Conservation (phyloP, 192 early-diverging fungal species). For the Coemansia furcata region DNA sequence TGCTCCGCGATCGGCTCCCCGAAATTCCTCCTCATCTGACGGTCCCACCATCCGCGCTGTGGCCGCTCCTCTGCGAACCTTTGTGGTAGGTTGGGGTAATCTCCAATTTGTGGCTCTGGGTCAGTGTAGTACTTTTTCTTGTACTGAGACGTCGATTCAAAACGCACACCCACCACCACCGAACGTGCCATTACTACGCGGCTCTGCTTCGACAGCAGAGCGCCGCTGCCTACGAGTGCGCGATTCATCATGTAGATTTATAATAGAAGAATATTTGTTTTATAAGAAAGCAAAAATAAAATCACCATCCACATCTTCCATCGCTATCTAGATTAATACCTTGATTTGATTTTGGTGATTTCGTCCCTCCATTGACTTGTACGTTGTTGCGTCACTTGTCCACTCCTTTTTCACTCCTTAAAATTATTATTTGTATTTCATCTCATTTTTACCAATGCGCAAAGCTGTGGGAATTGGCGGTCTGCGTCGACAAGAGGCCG, state of each 20-base stretch:
- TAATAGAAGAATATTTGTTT: not conserved
- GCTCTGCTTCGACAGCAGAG: not conserved
- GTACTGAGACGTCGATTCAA: constrained; percentile 21
- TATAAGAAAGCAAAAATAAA: not conserved
- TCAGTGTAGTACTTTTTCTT: constrained; percentile 44
- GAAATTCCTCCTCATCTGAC: constrained; percentile 74
- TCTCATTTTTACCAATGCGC: constrained; percentile 24
- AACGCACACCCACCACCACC: constrained; percentile 1
- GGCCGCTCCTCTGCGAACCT: constrained; percentile 60
- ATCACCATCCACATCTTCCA: not conserved
- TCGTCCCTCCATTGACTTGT: not conserved
- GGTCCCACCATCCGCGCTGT: constrained; percentile 67
- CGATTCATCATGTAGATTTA: constrained; percentile 30
- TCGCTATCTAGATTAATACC: not conserved
- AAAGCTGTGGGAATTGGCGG: constrained; percentile 56
- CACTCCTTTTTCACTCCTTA: not conserved
- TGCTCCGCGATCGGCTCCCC: constrained; percentile 70
- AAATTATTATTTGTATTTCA: not conserved
- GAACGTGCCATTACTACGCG: not conserved
- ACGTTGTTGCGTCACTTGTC: not conserved
- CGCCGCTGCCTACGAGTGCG: constrained; percentile 4
- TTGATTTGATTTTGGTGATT: not conserved
- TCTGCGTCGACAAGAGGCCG: constrained; percentile 52
- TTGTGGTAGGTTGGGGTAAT: constrained; percentile 72
- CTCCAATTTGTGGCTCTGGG: constrained; percentile 71